Percentiles rank a stretch among this genome's conserved stretches.
Conservation (phyloP, 2,329 filamentous ascomycete species). For the Sporothrix brasiliensis region DNA sequence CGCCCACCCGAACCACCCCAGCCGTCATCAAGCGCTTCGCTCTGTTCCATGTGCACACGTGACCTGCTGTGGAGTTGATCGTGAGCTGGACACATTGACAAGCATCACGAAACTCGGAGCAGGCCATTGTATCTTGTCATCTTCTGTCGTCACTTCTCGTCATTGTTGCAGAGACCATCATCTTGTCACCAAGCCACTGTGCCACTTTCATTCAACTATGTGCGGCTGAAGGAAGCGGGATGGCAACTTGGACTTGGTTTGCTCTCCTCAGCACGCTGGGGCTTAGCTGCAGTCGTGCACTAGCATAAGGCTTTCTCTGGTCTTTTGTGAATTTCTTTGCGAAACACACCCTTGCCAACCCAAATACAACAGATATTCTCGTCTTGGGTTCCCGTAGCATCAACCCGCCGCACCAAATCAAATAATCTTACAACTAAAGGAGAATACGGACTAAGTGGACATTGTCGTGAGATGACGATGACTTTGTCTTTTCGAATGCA, state of each 20-base stretch:
- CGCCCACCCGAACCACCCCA: no score
- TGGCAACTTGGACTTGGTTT: neutral
- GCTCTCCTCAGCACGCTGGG: slow-evolving; percentile 15
- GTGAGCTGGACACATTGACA: neutral
- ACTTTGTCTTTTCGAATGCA: neutral
- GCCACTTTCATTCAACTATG: neutral
- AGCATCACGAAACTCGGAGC: neutral
- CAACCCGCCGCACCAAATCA: neutral
- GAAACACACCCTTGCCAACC: neutral
- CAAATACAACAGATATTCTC: neutral
- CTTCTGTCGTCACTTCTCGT: neutral
- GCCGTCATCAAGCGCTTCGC: no score
- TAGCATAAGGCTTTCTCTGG: slow-evolving; percentile 19
- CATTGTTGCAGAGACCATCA: slow-evolving; percentile 3
- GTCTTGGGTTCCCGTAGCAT: neutral
- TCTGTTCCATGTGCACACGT: neutral
- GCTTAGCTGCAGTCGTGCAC: slow-evolving; percentile 1
- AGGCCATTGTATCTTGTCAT: neutral
- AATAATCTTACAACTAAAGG: slow-evolving; percentile 14
- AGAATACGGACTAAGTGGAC: neutral
- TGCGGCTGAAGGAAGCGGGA: slow-evolving; percentile 2
- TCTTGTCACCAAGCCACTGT: neutral
- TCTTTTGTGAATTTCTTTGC: neutral
- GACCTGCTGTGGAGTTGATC: neutral
- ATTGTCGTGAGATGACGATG: neutral